Evolutionary conservation across 139 green algal genomes (phyloP), one percentile per base, ranked within the genome.

Genomic region (Tetratostichococcus sp.): DNA sequence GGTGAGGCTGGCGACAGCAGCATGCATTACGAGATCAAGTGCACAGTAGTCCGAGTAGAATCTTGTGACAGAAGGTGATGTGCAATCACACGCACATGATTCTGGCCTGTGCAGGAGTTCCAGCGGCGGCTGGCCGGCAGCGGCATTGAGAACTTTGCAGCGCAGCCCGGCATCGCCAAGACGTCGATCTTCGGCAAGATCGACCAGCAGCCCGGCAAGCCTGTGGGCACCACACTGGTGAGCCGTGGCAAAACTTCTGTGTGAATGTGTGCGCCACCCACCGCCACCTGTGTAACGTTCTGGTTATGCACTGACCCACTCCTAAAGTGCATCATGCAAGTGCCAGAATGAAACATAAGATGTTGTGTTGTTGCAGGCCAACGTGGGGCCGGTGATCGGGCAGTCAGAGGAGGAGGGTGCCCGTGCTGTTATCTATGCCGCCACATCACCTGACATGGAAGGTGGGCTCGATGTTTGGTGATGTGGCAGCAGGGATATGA

Each of bases 71-170:
- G n/a, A n/a, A n/a, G n/a, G n/a, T n/a, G n/a, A n/a, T n/a, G n/a
- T 21, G 11, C 39, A 50, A 6, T 50, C 8, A 50, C 39, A 50
- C 11, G 58, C 22, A n/a, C 23, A 66, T n/a, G n/a, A n/a, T n/a
- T n/a, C n/a, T n/a, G n/a, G n/a, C n/a, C n/a, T 32, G 5, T 34
- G 22, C 62, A 34, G 28, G 62, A 68, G 62, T 35, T 68, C 6
- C 62, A 68, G 62, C 16, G 26, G n/a, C 62, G 62, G 26, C 62
- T 68, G 62, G 28, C 28, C 8, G 62, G 62, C 62, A 34, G 11
- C 5, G n/a, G 62, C n/a, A 68, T 68, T 68, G 62, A 68, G n/a
- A 34, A 22, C 62, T 68, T 35, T 34, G 62, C 62, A 22, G 62
- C 30, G 28, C 62, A 68, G 28, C 62, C 30, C 26, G 62, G 62